Evolutionary conservation across 495 filamentous ascomycete genomes (phyloP), one percentile per base, ranked within the genome.

Genomic region (Penicillium riverlandense): DNA sequence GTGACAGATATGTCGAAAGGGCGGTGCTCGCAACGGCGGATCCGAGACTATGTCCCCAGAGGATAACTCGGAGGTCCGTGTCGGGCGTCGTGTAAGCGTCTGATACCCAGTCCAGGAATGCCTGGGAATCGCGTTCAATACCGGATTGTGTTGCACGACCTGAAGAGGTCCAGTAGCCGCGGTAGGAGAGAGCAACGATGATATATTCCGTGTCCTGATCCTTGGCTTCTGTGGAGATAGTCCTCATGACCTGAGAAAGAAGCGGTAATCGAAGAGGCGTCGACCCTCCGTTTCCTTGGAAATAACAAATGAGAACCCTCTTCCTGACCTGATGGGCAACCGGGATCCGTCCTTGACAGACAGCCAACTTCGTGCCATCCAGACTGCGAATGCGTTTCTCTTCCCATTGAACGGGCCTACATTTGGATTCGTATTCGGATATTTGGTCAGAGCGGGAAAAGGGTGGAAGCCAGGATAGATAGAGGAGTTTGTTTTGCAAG

Each of bases 21-120:
- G 78, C 79, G 4, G 61, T 59, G 32, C 58, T 62, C 7, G 73
- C 75, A 47, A 83, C 68, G 3, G 69, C 75, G 10, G 72, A 76
- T 5, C 88, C 88, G 14, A 91, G 80, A 45, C 79, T 85, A 51
- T 92, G 87, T 0, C 86, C 86, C 87, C 86, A 92, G n/a, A 92
- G 55, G 1, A 90, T 53, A 9, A 88, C 33, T 27, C 72, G 64
- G 4, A 72, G 61, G 13, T 60, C 53, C 1, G 39, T 54, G n/a
- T 58, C 49, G 32, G 57, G 52, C 12, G 30, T 32, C 8, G 44
- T 38, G 37, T 65, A 69, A 0, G 44, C 75, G 45, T 57, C 39
- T 28, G 62, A 62, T 31, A 78, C 74, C 69, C 74, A 80, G n/a
- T 63, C 47, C 37, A 83, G 61, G 35, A 80, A 75, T 7, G 82